Base-by-base conservation (phyloP, 371 early-diverging fungal genomes). In the Lichtheimia hyalospora region DNA sequence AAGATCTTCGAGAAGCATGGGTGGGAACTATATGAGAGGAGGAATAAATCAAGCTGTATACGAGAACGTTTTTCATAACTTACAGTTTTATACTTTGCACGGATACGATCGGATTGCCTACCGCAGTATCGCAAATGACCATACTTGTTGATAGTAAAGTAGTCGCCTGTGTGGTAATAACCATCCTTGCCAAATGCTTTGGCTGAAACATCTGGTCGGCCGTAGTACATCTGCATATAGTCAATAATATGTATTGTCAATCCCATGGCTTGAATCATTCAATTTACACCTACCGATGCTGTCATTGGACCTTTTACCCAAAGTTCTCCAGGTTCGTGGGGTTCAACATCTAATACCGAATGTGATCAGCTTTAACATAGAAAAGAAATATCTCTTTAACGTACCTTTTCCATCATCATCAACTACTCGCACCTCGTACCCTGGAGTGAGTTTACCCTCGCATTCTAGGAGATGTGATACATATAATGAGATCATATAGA, bases 161-260 rank as follows among this genome's bases (percentile, higher is more conserved):
- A 18, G 10, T 46, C 46, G 46, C 46, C 21, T 46, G 46, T 46
- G 46, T 46, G 46, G 12, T 46, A 46, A 21, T 46, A 46, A 5
- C 46, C 46, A 46, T 46, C 46, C 46, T 46, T 46, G 46, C 21
- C 46, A 46, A 46, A 46, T n/a, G 46, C 46, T 10, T 46, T n/a
- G 46, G 46, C 46, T 46, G 46, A 18, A 5, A 18, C 21, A 21
- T n/a, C 46, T 0, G 46, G 46, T n/a, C 21, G 7, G 46, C 10
- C 10, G 46, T 18, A 46, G 12, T 34, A 34, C 34, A 34, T 34
- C 34, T 34, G n/a, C n/a, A n/a, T n/a, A 8, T 46, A 16, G 21
- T 12, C 16, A 14, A 18, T 46, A 7, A 16, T 46, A 7, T 16
- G 10, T 7, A 46, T 46, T n/a, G 46, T 46, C 18, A 46, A 46